Percentiles rank a stretch among this genome's conserved stretches.
These are phyloP conservation scores for Ophiostoma piceae DNA, from an alignment of 2,329 filamentous ascomycete species.

Conservation along the genomic window DNA sequence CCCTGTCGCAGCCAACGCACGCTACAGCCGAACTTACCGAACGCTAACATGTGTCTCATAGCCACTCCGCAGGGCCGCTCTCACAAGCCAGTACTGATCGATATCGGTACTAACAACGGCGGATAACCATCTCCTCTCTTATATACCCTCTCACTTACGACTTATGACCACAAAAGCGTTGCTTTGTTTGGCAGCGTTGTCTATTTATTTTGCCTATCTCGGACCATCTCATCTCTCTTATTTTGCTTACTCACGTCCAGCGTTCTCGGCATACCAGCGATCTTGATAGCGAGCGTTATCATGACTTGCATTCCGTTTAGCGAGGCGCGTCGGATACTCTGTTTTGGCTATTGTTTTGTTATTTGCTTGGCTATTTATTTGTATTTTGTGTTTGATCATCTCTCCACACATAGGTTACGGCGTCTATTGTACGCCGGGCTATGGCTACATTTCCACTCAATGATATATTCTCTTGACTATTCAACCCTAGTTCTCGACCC, in stretches of 20 bases:
- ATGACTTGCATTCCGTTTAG: not conserved
- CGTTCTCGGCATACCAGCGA: not conserved
- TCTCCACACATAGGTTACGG: not conserved
- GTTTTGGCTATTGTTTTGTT: not conserved
- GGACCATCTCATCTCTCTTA: not conserved
- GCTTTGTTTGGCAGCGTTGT: not conserved
- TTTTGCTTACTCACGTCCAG: not conserved
- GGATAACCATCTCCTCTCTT: not conserved
- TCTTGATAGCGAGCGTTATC: conserved; percentile 4
- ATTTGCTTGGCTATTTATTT: not conserved
- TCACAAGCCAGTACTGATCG: conserved; percentile 15
- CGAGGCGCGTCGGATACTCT: not conserved
- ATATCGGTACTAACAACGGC: not conserved
- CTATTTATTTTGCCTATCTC: too few species aligned
- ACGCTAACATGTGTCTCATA: conserved; percentile 17
- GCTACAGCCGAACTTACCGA: conserved; percentile 25
- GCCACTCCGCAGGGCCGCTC: not conserved
- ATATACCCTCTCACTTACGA: not conserved
- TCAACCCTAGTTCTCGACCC: not conserved
- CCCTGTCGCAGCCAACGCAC: not conserved
- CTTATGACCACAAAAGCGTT: not conserved
- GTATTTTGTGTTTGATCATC: not conserved
- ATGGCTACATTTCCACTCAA: conserved; percentile 4
- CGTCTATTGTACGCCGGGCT: not conserved
- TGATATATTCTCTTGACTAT: not conserved